Evolutionary conservation across 441 rosid genomes (phyloP), one percentile per base, ranked within the genome.

Genomic region (Corymbia citriodora): DNA sequence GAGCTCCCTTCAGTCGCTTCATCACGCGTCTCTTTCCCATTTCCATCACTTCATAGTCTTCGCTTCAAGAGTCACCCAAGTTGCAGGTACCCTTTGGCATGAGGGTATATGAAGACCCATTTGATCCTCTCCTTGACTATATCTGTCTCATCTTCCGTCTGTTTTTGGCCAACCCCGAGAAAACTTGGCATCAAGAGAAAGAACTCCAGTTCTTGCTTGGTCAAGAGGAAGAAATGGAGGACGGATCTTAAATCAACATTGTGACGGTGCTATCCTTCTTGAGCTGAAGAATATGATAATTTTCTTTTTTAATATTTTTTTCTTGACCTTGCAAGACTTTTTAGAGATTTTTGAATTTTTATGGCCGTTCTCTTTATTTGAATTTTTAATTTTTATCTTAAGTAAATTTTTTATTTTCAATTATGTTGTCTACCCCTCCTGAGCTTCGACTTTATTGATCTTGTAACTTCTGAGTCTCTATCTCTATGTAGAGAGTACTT

Each of bases 321-420:
- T 96, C 98, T 97, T 97, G 97, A 95, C 83, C 98, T 97, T 97
- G 96, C 99, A 97, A 96, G 98, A 7, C 96, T 94, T 94, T 93
- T 33, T 7, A 25, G 2, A 3, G 25, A 13, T 81, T 8, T 1
- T 2, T 12, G n/a, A 1, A 1, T 4, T 1, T 3, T 55, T 55
- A 27, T 54, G 63, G 7, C 6, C 4, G 15, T 33, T 59, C 52
- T 90, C 55, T 79, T 33, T 3, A 0, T 54, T 40, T 33, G 49
- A 2, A 16, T 1, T 65, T 79, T 48, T 70, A 15, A 0, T 52
- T 33, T 52, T 91, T 18, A 0, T 85, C 48, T 91, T 40, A 45
- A 5, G 7, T 65, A 82, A 87, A 87, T 70, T 70, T 90, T 59
- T 29, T 55, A 2, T 90, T 25, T 90, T 89, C 4, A 11, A 11